Percentiles rank a stretch among this genome's conserved stretches.
phyloP scores from a whole-genome alignment of 2,329 filamentous ascomycete species.

The Penicillium sp. region DNA sequence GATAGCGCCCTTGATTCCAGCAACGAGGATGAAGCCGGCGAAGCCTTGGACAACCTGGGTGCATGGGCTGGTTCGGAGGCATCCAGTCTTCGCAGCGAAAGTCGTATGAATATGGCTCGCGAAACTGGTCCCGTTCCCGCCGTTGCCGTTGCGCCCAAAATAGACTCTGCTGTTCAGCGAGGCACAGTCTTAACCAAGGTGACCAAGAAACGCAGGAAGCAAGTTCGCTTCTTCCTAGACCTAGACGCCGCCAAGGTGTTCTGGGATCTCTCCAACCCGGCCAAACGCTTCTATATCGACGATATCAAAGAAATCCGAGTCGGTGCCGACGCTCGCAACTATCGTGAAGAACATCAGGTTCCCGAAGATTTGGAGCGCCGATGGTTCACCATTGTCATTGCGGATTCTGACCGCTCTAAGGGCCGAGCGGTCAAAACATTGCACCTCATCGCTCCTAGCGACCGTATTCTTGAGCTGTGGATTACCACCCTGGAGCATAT shows the following conservation, averaged over 20 bases:
- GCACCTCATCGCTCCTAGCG: conserved; percentile 72
- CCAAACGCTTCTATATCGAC: conserved; percentile 85
- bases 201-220: conserved; percentile 68
- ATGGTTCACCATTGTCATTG: conserved; percentile 88
- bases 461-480: conserved; percentile 67
- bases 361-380: conserved; percentile 57
- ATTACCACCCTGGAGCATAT: conserved; percentile 74
- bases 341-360: conserved; percentile 72
- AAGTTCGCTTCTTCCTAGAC: conserved; percentile 70
- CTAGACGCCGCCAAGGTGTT: conserved; percentile 74
- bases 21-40: conserved; percentile 36
- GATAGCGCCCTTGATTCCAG: conserved; percentile 38
- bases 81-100: conserved; percentile 34
- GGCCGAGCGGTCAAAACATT: conserved; percentile 64
- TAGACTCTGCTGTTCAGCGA: conserved; percentile 66
- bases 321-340: conserved; percentile 75
- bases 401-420: conserved; percentile 66
- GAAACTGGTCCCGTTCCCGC: conserved; percentile 23
- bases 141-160: conserved; percentile 52
- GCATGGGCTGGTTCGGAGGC: conserved; percentile 36
- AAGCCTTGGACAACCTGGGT: conserved; percentile 40
- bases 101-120: conserved; percentile 25
- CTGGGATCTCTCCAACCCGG: conserved; percentile 70
- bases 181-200: conserved; percentile 74
- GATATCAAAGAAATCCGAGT: conserved; percentile 85